Percentiles rank a stretch among this genome's conserved stretches.
Conservation (phyloP, 2,329 filamentous ascomycete species). For the Coniochaeta ligniaria region DNA sequence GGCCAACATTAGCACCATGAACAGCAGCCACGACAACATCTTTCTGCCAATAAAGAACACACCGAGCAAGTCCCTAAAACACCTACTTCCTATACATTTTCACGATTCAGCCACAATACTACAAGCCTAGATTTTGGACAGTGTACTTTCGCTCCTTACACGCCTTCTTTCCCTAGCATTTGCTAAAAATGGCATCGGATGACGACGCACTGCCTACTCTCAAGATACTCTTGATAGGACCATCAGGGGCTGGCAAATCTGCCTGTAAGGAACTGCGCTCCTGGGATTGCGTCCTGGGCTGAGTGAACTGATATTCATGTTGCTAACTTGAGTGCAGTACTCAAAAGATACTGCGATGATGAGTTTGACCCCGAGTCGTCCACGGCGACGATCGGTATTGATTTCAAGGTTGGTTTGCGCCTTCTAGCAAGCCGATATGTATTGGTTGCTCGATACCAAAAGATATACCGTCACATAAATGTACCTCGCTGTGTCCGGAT, state of each 20-base stretch:
- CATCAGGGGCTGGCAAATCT: conserved; percentile 48
- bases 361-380: conserved; percentile 48
- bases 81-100: neutral
- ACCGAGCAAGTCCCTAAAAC: neutral
- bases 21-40: neutral
- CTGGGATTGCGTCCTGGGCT: conserved; percentile 12
- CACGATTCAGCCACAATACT: neutral
- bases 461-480: no score
- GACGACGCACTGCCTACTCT: conserved; percentile 40
- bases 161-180: conserved; percentile 8
- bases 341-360: conserved; percentile 49
- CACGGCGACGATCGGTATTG: conserved; percentile 49
- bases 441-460: neutral
- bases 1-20: neutral
- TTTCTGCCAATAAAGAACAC: neutral
- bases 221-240: conserved; percentile 48
- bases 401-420: conserved; percentile 39
- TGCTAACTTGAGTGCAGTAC: conserved; percentile 25
- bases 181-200: conserved; percentile 30
- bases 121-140: no score
- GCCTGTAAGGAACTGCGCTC: conserved; percentile 29
- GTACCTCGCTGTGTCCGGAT: no score
- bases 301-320: neutral
- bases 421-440: neutral
- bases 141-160: neutral